Evolutionary conservation across 352 stramenopile genomes (phyloP).

Genomic region (Saprolegnia diclina): DNA sequence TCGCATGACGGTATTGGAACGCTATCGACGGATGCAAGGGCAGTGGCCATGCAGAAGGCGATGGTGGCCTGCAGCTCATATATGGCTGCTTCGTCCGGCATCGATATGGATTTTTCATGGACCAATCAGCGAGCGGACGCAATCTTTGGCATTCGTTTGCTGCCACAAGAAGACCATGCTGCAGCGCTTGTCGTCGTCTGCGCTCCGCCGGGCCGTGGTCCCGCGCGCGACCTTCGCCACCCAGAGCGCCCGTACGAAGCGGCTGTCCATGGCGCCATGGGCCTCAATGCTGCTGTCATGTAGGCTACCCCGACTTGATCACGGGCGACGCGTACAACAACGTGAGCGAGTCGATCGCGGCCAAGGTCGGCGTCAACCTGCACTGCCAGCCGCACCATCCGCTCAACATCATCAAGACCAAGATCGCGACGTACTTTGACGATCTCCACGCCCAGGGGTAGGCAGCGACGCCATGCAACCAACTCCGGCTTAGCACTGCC

Average conservation of each 20-base stretch:
- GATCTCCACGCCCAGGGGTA: constrained; percentile 42
- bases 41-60: neutral
- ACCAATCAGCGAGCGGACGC: neutral
- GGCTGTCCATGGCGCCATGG: neutral
- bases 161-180: neutral
- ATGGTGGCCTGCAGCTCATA: neutral
- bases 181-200: neutral
- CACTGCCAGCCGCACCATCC: constrained; percentile 82
- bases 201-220: constrained; percentile 4
- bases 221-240: constrained; percentile 19
- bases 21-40: neutral
- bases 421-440: constrained; percentile 88
- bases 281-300: neutral
- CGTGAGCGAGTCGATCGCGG: constrained; percentile 70
- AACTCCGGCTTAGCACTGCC: neutral
- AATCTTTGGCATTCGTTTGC: constrained; percentile 1
- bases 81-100: neutral
- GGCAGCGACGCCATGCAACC: neutral
- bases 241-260: constrained; percentile 9
- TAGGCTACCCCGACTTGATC: constrained; percentile 29
- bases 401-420: constrained; percentile 91
- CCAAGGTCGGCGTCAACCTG: constrained; percentile 86
- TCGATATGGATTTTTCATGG: neutral
- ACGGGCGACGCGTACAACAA: constrained; percentile 81
- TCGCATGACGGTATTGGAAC: too few species aligned